These are phyloP conservation scores for Solanum chmielewskii DNA, from an alignment of 257 asterid genomes.

Conservation along the genomic window DNA sequence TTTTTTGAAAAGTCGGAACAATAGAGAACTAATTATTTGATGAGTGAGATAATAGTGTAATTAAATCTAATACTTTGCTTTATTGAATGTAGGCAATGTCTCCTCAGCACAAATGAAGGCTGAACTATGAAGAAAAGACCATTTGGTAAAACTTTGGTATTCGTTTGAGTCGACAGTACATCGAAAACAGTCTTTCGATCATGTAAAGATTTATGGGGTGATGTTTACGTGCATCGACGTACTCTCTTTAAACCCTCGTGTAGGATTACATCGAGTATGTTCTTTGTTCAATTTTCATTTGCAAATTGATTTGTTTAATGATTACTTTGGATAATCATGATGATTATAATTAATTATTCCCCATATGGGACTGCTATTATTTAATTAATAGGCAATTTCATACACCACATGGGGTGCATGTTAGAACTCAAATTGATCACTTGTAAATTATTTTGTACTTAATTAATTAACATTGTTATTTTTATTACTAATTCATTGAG, in stretches of 20 bases:
- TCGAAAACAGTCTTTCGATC: background rate
- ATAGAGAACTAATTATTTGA: background rate
- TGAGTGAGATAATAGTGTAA: background rate
- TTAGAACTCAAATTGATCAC: background rate
- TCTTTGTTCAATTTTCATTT: background rate
- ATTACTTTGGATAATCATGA: background rate
- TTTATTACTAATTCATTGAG: background rate
- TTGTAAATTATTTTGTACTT: background rate
- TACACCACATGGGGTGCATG: background rate
- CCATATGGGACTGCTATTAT: background rate
- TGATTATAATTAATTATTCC: background rate
- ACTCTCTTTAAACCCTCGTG: background rate
- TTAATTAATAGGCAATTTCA: background rate
- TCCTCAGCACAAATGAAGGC: conserved; percentile 42
- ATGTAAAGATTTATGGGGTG: background rate
- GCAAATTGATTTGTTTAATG: background rate
- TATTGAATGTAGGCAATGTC: conserved; percentile 31
- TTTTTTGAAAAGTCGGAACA: background rate
- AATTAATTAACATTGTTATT: background rate
- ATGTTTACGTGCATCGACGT: background rate
- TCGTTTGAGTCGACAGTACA: conserved; percentile 9
- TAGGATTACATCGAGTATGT: background rate
- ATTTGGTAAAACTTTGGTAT: conserved; percentile 12
- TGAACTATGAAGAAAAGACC: conserved; percentile 33
- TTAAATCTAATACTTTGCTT: background rate